Conservation (phyloP, 2,329 filamentous ascomycete species). For the Botrytis galanthina region DNA sequence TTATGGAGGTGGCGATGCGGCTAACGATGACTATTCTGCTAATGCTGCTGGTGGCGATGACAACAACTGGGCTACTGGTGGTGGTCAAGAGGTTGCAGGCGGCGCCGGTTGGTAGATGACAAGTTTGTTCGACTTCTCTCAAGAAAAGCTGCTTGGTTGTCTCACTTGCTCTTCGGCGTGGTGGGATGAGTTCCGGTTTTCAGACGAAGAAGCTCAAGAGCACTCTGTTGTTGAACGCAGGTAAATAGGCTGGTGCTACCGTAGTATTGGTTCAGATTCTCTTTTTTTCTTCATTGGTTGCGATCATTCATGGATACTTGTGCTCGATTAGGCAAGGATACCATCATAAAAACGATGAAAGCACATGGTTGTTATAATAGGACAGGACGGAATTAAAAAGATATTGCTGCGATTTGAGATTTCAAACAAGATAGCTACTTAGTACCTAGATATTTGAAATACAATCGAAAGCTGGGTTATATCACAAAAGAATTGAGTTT, state of each 20-base stretch:
- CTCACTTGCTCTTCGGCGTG: background rate
- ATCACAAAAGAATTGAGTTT: background rate
- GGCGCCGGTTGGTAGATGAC: slow-evolving; percentile 7
- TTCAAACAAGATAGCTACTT: slow-evolving; percentile 5
- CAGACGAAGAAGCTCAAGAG: background rate
- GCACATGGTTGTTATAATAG: background rate
- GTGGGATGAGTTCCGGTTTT: background rate
- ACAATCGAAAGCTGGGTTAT: background rate
- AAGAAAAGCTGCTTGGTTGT: background rate
- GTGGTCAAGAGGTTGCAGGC: background rate
- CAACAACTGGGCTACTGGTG: background rate
- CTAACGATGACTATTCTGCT: slow-evolving; percentile 8
- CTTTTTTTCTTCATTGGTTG: background rate
- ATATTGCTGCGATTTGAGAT: slow-evolving; percentile 5
- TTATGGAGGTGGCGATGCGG: background rate
- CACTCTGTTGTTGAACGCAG: background rate
- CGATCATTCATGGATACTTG: slow-evolving; percentile 1
- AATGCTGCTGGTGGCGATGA: slow-evolving; percentile 11
- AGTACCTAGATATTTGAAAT: slow-evolving; percentile 14
- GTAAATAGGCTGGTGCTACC: background rate
- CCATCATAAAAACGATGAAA: background rate
- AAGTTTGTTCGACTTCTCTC: background rate
- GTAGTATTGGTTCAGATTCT: background rate
- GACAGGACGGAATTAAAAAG: background rate
- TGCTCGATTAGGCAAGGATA: background rate